A percentile compares a stretch with the other conserved stretches of the same genome.
Conservation (phyloP, 768 basidiomycete species). For the Leucocoprinus birnbaumii region DNA sequence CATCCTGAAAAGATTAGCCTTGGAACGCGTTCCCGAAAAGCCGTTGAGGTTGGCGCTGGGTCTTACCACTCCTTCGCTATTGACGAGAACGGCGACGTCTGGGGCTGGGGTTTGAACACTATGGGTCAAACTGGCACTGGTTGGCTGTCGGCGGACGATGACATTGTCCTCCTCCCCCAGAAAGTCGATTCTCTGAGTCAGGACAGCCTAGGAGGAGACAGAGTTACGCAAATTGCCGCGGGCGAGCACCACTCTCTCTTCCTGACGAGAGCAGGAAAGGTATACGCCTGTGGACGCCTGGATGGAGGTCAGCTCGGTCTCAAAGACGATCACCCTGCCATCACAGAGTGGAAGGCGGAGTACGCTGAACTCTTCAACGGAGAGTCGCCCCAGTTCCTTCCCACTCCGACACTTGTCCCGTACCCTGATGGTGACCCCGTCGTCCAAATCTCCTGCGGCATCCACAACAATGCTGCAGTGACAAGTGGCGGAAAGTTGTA, state of each 20-base stretch:
- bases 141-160: constrained; percentile 38
- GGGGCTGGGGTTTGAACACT: constrained; percentile 95
- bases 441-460: constrained; percentile 62
- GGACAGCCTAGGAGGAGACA: constrained; percentile 54
- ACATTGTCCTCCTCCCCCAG: constrained; percentile 59
- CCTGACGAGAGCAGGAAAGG: constrained; percentile 76
- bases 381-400: constrained; percentile 52
- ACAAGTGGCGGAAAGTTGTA: constrained; percentile 67
- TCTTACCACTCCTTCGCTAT: constrained; percentile 89
- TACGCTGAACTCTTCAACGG: constrained; percentile 42
- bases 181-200: constrained; percentile 65
- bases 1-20: constrained; percentile 83
- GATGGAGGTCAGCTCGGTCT: constrained; percentile 85
- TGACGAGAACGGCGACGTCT: constrained; percentile 78
- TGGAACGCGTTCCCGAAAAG: constrained; percentile 56
- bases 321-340: constrained; percentile 62
- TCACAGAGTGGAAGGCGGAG: constrained; percentile 3
- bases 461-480: constrained; percentile 71
- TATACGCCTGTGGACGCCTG: constrained; percentile 84
- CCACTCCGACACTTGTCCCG: constrained; percentile 60
- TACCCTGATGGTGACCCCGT: constrained; percentile 72
- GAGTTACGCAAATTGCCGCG: constrained; percentile 70
- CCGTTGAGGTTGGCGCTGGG: constrained; percentile 74
- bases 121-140: constrained; percentile 81
- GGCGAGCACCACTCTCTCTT: constrained; percentile 93